Evolutionary conservation across 805 yeast genomes (phyloP).

Genomic region (Saccharomycopsis microspora): DNA sequence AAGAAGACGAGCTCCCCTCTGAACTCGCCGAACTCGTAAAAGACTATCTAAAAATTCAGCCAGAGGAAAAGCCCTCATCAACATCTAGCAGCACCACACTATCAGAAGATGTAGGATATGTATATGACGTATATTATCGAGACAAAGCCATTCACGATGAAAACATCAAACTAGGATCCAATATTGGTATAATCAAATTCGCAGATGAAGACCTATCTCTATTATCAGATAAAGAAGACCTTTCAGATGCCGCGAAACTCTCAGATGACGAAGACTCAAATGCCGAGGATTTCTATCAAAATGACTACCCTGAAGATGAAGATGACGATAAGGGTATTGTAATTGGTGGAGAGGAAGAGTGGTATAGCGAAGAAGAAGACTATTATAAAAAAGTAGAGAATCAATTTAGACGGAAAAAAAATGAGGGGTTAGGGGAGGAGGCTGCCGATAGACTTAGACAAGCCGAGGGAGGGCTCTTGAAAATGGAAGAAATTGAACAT

Average conservation of each 20-base stretch:
- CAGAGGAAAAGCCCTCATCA: slow-evolving; percentile 4
- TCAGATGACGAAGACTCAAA: slow-evolving; percentile 79
- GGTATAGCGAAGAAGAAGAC: slow-evolving; percentile 27
- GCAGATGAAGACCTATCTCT: slow-evolving; percentile 26
- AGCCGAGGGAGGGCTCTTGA: slow-evolving; percentile 1
- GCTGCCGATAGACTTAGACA: neutral
- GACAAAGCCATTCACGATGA: slow-evolving; percentile 51
- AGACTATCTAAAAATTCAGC: slow-evolving; percentile 21
- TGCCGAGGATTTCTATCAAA: slow-evolving; percentile 84
- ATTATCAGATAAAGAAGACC: slow-evolving; percentile 26
- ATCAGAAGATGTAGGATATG: slow-evolving; percentile 49
- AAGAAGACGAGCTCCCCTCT: slow-evolving; percentile 34
- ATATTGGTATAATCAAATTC: slow-evolving; percentile 24
- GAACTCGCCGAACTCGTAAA: slow-evolving; percentile 69
- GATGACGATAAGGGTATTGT: slow-evolving; percentile 41
- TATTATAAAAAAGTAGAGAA: slow-evolving; percentile 20
- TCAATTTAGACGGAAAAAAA: slow-evolving; percentile 1
- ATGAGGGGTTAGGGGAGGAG: slow-evolving; percentile 4
- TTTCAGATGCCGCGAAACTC: slow-evolving; percentile 18
- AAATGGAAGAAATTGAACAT: slow-evolving; percentile 12
- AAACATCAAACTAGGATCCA: slow-evolving; percentile 3
- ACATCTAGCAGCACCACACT: neutral
- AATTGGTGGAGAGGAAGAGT: slow-evolving; percentile 26
- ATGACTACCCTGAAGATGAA: slow-evolving; percentile 94
- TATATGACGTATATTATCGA: slow-evolving; percentile 79